Conservation (phyloP, 768 basidiomycete species). For the Lactarius sanguifluus region DNA sequence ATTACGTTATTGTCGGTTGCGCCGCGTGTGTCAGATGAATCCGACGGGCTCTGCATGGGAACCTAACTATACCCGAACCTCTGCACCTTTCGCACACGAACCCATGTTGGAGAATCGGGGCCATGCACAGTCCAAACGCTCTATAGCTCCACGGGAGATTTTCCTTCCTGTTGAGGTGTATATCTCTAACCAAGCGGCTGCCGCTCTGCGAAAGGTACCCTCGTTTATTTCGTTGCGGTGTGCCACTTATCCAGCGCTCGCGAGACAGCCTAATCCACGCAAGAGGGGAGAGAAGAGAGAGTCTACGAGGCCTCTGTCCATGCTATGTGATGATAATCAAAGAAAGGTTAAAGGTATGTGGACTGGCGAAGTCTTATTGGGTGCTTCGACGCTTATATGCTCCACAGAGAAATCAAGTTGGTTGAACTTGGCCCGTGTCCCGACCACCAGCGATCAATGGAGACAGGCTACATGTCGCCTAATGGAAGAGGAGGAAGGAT, state of each 20-base stretch:
- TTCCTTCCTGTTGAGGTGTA: conserved; percentile 30
- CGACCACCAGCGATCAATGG: conserved; percentile 62
- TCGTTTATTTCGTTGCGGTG: background rate
- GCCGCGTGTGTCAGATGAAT: background rate
- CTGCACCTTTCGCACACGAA: conserved; percentile 22
- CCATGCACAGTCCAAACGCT: conserved; percentile 15
- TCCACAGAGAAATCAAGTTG: conserved; percentile 68
- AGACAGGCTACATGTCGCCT: conserved; percentile 70
- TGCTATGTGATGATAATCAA: conserved; percentile 44
- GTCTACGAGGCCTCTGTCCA: conserved; percentile 34
- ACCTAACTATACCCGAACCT: conserved; percentile 12
- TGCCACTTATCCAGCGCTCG: conserved; percentile 12
- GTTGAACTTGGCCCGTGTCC: conserved; percentile 56
- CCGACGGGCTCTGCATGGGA: conserved; percentile 4
- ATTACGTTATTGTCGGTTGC: conserved; percentile 20
- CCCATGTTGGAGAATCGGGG: conserved; percentile 24
- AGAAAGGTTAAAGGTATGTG: conserved; percentile 61
- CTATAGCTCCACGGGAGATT: conserved; percentile 22
- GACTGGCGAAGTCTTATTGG: background rate
- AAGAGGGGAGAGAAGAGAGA: conserved; percentile 60
- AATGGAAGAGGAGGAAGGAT: conserved; percentile 63
- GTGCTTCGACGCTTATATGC: conserved; percentile 2
- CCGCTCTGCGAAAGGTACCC: conserved; percentile 29
- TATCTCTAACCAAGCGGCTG: conserved; percentile 28
- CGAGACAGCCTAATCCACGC: conserved; percentile 44